Base-by-base conservation (phyloP, 148 eudicot species). In the Camellia granthamiana region DNA sequence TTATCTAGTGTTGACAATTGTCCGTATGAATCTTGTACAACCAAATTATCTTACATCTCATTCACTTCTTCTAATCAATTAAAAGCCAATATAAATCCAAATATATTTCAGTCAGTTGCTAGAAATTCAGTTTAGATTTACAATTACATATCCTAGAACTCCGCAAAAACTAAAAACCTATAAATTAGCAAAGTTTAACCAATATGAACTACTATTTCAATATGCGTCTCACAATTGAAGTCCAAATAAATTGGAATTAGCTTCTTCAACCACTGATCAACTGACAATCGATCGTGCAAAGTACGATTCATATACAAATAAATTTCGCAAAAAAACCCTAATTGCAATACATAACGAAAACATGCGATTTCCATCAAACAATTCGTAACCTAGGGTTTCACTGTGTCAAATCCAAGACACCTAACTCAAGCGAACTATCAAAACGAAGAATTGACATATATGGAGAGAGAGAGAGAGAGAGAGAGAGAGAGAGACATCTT, bases 401-500 rank as follows among this genome's bases (percentile, higher is more conserved):
- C n/a, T 76, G 16, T 13, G 14, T 77, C 60, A 64, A 30, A 64
- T 14, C 60, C 51, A 62, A 2, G 41, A 62, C 43, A 18, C 6
- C 18, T 19, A 19, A 54, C 23, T 47, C 16, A 30, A 76, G 63
- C 42, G 14, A 51, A 59, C 41, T 18, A 43, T n/a, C 23, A 23
- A 12, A 76, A n/a, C 44, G 47, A 42, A 54, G 49, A 78, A 76
- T 42, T 41, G 18, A 43, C 11, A 72, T 23, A 44, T 56, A 44
- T 9, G 43, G 12, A 44, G 54, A 69, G 72, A 69, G 54, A 51
- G 55, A 49, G 62, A 63, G 71, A 77, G 58, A 61, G 68, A 60
- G 69, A 76, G 63, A 64, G 79, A 46, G 73, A 65, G 60, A 46
- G 79, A 15, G 76, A 89, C 91, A 54, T 89, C 91, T 87, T 89